Conservation (phyloP, 768 basidiomycete species). For the Tylopilus intermedius region DNA sequence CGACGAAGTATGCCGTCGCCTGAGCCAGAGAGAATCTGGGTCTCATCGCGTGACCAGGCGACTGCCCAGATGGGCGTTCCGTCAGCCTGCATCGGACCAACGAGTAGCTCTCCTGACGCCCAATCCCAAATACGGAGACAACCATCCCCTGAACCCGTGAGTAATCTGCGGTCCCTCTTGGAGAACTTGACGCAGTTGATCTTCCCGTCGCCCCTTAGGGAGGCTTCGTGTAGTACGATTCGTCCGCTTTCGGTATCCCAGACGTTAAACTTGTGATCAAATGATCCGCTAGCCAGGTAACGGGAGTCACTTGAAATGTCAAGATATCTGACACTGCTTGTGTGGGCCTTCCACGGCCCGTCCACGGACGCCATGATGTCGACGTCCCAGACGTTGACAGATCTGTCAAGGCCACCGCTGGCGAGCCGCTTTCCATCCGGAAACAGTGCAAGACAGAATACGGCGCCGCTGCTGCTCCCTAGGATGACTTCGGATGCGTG, state of each 20-base stretch:
- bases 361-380: constrained; percentile 15
- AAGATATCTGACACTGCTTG: constrained; percentile 26
- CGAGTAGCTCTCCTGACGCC: constrained; percentile 23
- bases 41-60: constrained; percentile 29
- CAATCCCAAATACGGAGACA: constrained; percentile 28
- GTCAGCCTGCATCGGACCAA: constrained; percentile 23
- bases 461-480: constrained; percentile 17
- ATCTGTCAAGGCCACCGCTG: constrained; percentile 29
- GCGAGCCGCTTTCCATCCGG: constrained; percentile 25
- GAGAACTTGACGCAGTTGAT: constrained; percentile 30
- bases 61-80: constrained; percentile 26
- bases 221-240: constrained; percentile 21
- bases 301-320: constrained; percentile 27
- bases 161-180: constrained; percentile 20
- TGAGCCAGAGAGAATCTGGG: constrained; percentile 25
- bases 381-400: constrained; percentile 29
- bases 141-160: constrained; percentile 28
- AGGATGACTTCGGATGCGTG: constrained; percentile 22
- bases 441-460: constrained; percentile 26
- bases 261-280: constrained; percentile 29
- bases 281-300: constrained; percentile 28
- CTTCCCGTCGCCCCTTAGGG: constrained; percentile 20
- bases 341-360: constrained; percentile 23
- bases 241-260: constrained; percentile 27
- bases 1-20: constrained; percentile 21